These are phyloP conservation scores for Paramyrothecium roridum DNA, from an alignment of 2,329 filamentous ascomycete species.

Conservation along the genomic window DNA sequence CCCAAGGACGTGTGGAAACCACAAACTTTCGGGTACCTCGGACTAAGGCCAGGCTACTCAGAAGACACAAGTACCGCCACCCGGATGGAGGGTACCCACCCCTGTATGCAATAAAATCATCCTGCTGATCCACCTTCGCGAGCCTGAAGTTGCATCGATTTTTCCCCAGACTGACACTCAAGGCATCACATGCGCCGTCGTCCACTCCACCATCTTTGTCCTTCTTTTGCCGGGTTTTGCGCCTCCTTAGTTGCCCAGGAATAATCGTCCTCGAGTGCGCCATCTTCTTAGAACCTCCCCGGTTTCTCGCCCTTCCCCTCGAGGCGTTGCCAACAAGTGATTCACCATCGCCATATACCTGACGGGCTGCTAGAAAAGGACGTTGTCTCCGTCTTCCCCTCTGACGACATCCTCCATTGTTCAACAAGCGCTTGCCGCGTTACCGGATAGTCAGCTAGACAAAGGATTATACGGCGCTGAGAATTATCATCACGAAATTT, in stretches of 20 bases:
- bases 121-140: constrained; percentile 24
- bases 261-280: background rate
- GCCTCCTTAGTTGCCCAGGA: background rate
- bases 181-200: constrained; percentile 28
- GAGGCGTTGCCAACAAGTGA: too few species aligned
- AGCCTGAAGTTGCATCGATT: constrained; percentile 14
- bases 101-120: constrained; percentile 14
- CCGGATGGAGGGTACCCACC: background rate
- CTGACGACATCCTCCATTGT: too few species aligned
- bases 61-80: too few species aligned
- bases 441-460: background rate
- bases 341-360: too few species aligned
- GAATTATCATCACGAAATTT: background rate
- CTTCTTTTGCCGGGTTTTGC: constrained; percentile 2
- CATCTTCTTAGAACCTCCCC: too few species aligned
- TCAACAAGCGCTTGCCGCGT: too few species aligned
- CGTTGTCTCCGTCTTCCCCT: too few species aligned
- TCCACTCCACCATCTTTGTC: constrained; percentile 17
- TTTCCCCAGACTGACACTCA: constrained; percentile 20
- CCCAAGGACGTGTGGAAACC: too few species aligned
- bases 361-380: too few species aligned
- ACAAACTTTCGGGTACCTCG: too few species aligned
- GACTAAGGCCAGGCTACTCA: too few species aligned
- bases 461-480: background rate
- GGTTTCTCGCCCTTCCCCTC: too few species aligned